phyloP scores from a whole-genome alignment of 371 early-diverging fungal genomes.

The Rhizopus sp. region DNA sequence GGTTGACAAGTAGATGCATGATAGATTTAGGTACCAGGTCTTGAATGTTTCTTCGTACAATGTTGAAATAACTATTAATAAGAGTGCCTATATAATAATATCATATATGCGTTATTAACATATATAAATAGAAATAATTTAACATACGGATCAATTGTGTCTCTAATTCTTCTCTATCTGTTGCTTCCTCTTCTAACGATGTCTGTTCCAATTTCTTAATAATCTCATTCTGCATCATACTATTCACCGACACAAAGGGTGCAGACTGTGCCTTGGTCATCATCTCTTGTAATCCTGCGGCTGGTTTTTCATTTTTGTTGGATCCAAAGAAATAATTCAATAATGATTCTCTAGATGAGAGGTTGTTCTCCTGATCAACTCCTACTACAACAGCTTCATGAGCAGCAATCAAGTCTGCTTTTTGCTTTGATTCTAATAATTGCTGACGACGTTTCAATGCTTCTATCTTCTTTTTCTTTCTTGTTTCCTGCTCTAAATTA shows the following conservation, averaged over 20 bases:
- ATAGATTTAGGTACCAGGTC: slow-evolving; percentile 93
- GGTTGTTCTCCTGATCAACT: not conserved
- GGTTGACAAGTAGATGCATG: slow-evolving; percentile 83
- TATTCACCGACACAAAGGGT: slow-evolving; percentile 45
- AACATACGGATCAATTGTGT: slow-evolving; percentile 80
- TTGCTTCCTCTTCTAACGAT: slow-evolving; percentile 35
- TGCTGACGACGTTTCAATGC: not conserved
- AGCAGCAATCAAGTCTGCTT: not conserved
- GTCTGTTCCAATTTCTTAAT: slow-evolving; percentile 44
- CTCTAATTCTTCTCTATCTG: slow-evolving; percentile 84
- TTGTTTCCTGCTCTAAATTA: slow-evolving; percentile 53
- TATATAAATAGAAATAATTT: not conserved
- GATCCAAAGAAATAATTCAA: slow-evolving; percentile 78
- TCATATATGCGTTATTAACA: not conserved
- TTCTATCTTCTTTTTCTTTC: slow-evolving; percentile 52
- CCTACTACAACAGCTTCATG: not conserved
- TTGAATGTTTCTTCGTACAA: slow-evolving; percentile 83
- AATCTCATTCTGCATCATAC: slow-evolving; percentile 49
- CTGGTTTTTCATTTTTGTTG: slow-evolving; percentile 46
- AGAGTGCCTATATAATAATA: slow-evolving; percentile 50
- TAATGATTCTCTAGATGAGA: slow-evolving; percentile 58
- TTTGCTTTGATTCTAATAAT: slow-evolving; percentile 2
- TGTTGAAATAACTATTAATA: slow-evolving; percentile 81
- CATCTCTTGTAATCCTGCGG: slow-evolving; percentile 40
- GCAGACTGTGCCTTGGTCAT: slow-evolving; percentile 32